Evolutionary conservation across 2,329 filamentous ascomycete genomes (phyloP), one percentile per base, ranked within the genome.

Genomic region (Zarea fungicola): DNA sequence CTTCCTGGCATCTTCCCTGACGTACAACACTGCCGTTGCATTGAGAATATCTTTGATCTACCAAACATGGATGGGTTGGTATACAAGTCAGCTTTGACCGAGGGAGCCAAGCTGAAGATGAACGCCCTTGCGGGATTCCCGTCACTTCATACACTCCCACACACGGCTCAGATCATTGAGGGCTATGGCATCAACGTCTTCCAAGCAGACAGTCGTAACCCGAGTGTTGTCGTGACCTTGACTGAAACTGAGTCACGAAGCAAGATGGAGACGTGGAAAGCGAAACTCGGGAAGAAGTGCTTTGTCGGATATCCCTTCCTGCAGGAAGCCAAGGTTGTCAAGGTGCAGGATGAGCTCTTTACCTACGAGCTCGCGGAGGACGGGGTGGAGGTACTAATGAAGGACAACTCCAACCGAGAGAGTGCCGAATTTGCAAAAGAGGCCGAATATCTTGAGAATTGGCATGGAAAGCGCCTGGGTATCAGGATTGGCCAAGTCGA

Each of bases 21-120:
- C 59, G 78, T 99, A 41, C 75, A 81, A 6, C 81, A 87, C 61
- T 99, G 93, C 64, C 89, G 81, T 59, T 99, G 95, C 60, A 81
- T 97, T 28, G 89, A 96, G 67, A 99, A 99, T 63, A 90, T 95
- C 23, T 99, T 95, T 62, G 93, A 99, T 55, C 76, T 99, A 29
- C 95, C 95, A 7, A 87, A 85, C 4, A 88, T 95, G 66, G 92
- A 97, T 48, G 93, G 92, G 2, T 70, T 97, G 42, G 86, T 95
- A 52, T 87, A 89, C 44, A 84, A 89, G 58, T 81, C 90, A 50
- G 93, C 91, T 7, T 72, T 99, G 46, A 84, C 95, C 55, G 81
- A 87, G 21, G 92, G 89, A 35, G 91, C 87, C 6, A 85, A 95
- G 63, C 72, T 96, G 44, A 93, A 89, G 18, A 76, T 81, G 44